Conservation (phyloP, 1,284 basidiomycete genomes). For the Irpex lacteus region DNA sequence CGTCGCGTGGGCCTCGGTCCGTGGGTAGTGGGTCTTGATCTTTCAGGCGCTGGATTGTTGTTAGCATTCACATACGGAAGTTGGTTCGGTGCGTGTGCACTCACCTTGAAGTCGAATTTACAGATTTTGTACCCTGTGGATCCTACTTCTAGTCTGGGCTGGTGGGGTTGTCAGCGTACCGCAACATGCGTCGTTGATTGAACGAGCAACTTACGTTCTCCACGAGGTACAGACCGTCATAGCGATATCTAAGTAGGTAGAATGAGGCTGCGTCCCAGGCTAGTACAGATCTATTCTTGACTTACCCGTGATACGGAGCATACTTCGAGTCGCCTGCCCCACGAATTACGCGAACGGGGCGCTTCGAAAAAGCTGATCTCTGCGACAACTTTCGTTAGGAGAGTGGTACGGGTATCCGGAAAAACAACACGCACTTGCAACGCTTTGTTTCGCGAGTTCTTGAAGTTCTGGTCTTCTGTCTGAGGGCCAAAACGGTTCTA, state of each 20-base stretch:
- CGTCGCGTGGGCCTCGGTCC: not conserved
- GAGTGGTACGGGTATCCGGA: not conserved
- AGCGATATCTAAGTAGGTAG: conserved; percentile 4
- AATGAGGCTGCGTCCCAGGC: not conserved
- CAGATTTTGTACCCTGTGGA: conserved; percentile 6
- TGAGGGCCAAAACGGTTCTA: conserved; percentile 10
- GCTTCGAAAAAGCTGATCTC: conserved; percentile 4
- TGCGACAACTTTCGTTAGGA: not conserved
- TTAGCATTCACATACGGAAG: too few species aligned
- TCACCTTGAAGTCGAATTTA: conserved; percentile 13
- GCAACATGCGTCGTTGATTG: not conserved
- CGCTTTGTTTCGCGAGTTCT: conserved; percentile 3
- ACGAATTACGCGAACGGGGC: conserved; percentile 7
- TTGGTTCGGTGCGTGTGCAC: too few species aligned
- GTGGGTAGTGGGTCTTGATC: not conserved
- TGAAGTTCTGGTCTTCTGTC: conserved; percentile 6
- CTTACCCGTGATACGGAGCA: conserved; percentile 6
- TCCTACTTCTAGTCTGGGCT: conserved; percentile 8
- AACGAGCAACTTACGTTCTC: conserved; percentile 6
- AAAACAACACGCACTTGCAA: not conserved
- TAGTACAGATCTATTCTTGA: not conserved
- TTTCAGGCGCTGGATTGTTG: not conserved
- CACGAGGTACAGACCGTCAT: conserved; percentile 12
- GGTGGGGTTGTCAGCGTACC: not conserved
- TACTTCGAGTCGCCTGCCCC: conserved; percentile 3